A percentile compares a stretch with the other conserved stretches of the same genome.
Evolutionary conservation across 179 eudicot species (phyloP).

Genomic region (Pouteria campechiana): DNA sequence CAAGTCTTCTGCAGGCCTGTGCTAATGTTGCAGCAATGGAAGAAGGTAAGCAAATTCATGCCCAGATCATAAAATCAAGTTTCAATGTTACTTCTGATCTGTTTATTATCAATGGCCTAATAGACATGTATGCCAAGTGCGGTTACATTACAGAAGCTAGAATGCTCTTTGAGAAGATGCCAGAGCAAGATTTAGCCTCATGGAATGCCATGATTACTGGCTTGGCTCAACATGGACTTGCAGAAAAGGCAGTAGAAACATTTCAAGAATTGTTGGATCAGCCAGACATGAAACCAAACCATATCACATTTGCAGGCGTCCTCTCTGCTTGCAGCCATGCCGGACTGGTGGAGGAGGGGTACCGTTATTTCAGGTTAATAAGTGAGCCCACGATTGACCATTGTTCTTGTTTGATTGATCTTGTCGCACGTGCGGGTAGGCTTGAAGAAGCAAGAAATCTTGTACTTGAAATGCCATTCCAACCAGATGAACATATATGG

Average conservation of each 20-base stretch:
- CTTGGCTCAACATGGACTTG: neutral
- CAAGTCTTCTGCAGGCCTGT: neutral
- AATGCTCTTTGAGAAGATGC: neutral
- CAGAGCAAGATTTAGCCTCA: neutral
- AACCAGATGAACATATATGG: too few relatives aligned
- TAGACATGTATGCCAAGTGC: neutral
- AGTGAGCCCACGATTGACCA: too few relatives aligned
- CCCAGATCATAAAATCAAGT: neutral
- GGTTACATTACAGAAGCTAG: neutral
- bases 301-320: neutral
- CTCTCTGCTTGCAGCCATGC: neutral
- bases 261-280: neutral
- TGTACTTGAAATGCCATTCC: too few relatives aligned
- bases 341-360: too few relatives aligned
- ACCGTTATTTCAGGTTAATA: too few relatives aligned
- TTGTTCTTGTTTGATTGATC: too few relatives aligned
- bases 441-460: too few relatives aligned
- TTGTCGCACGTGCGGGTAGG: too few relatives aligned
- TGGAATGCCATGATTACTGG: neutral
- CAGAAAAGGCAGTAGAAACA: neutral
- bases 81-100: neutral
- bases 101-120: neutral
- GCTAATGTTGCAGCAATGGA: neutral
- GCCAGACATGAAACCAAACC: neutral
- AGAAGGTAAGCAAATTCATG: neutral